phyloP scores from a whole-genome alignment of 139 green algal species.

The Nannochloris sp. region DNA sequence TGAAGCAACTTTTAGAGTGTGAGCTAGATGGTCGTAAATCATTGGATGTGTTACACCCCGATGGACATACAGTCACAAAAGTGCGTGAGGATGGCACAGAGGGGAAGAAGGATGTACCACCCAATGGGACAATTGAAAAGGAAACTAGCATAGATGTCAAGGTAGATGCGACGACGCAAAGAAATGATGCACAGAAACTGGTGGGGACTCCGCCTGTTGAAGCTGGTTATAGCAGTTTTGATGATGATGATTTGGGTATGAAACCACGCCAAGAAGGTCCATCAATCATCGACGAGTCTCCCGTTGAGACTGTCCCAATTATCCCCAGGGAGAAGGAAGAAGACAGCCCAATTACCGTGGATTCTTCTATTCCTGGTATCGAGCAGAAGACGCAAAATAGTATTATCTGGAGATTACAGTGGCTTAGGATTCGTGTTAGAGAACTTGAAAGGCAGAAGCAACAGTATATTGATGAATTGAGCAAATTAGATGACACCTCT shows the following conservation, averaged over 20 bases:
- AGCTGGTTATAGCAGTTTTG: slow-evolving; percentile 33
- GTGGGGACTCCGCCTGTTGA: neutral
- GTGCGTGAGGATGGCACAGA: neutral
- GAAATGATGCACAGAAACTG: neutral
- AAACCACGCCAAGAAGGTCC: neutral
- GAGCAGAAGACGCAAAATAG: neutral
- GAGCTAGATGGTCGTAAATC: slow-evolving; percentile 36
- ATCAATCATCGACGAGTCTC: neutral
- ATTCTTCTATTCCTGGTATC: no score
- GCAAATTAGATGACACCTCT: neutral
- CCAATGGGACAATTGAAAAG: neutral
- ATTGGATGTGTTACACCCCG: slow-evolving; percentile 33
- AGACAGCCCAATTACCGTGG: no score
- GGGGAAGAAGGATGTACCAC: neutral
- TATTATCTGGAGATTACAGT: slow-evolving; percentile 35
- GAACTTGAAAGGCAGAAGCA: slow-evolving; percentile 23
- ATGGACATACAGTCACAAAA: neutral
- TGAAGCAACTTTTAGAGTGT: slow-evolving; percentile 30
- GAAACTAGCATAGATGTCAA: neutral
- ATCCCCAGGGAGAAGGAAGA: no score
- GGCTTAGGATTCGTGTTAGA: slow-evolving; percentile 32
- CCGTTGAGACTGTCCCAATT: neutral
- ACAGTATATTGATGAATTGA: slow-evolving; percentile 11
- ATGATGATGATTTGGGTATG: slow-evolving; percentile 27
- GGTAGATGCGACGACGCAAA: neutral